Evolutionary conservation across 2,329 filamentous ascomycete species (phyloP).

Genomic region (Amphichorda felina): DNA sequence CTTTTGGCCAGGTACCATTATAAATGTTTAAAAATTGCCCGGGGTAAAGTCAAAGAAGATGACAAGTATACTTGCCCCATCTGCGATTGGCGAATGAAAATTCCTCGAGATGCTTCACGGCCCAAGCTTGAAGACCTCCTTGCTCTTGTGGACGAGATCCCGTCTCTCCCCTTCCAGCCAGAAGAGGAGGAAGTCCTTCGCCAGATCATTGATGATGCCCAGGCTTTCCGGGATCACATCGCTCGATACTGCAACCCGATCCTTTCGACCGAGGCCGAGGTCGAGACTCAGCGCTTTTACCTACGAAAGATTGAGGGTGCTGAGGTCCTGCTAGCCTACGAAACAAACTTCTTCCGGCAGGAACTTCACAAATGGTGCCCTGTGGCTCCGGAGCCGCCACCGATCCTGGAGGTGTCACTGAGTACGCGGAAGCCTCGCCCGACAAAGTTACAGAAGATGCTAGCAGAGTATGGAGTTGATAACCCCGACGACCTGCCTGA

Average conservation of each 20-base stretch:
- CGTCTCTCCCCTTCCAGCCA: slow-evolving; percentile 76
- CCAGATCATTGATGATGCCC: slow-evolving; percentile 78
- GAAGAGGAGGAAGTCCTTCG: slow-evolving; percentile 82
- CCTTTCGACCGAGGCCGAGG: slow-evolving; percentile 72
- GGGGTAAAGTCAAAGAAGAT: slow-evolving; percentile 95
- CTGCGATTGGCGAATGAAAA: slow-evolving; percentile 94
- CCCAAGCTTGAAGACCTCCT: slow-evolving; percentile 89
- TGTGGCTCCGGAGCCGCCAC: slow-evolving; percentile 75
- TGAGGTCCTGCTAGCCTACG: slow-evolving; percentile 78
- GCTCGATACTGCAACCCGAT: slow-evolving; percentile 69
- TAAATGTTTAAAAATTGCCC: slow-evolving; percentile 93
- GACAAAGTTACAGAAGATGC: slow-evolving; percentile 92
- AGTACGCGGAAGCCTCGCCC: slow-evolving; percentile 92
- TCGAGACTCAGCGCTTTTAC: slow-evolving; percentile 86
- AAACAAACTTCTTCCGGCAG: slow-evolving; percentile 97
- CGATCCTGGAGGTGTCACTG: slow-evolving; percentile 73
- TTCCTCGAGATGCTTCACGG: slow-evolving; percentile 87
- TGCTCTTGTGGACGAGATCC: slow-evolving; percentile 74
- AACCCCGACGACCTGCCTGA: slow-evolving; percentile 85
- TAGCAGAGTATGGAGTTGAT: slow-evolving; percentile 77
- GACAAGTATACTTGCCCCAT: slow-evolving; percentile 98
- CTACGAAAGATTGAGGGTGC: slow-evolving; percentile 94
- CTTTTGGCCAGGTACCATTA: slow-evolving; percentile 68
- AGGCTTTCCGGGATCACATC: slow-evolving; percentile 75
- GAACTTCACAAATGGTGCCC: slow-evolving; percentile 92